phyloP scores from a whole-genome alignment of 148 eudicot species.

The Drosera capensis region DNA sequence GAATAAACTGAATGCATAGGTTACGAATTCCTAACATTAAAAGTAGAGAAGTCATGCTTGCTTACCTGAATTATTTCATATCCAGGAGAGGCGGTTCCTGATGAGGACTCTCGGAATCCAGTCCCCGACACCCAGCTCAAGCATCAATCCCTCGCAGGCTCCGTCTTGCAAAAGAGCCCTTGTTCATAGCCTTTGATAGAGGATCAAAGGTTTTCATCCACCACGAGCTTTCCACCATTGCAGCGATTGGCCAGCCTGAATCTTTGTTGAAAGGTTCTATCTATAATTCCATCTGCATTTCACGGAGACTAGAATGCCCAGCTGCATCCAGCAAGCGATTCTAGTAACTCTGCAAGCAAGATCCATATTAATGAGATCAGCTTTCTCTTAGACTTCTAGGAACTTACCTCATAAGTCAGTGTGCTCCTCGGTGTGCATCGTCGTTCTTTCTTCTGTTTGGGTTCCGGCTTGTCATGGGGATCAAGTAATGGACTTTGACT shows the following conservation, averaged over 20 bases:
- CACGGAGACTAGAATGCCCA: conserved; percentile 18
- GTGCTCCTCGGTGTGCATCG: too few species aligned
- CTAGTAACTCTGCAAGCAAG: too few species aligned
- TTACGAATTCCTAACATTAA: background rate
- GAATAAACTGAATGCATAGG: background rate
- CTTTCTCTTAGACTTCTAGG: too few species aligned
- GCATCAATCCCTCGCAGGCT: conserved; percentile 36
- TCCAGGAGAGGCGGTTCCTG: conserved; percentile 90
- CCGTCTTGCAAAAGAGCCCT: conserved; percentile 89
- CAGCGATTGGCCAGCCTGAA: conserved; percentile 59
- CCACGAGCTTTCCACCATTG: conserved; percentile 9
- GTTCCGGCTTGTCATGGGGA: too few species aligned
- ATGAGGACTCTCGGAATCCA: conserved; percentile 77
- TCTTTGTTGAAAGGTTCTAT: conserved; percentile 42
- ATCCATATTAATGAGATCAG: too few species aligned
- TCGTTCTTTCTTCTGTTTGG: too few species aligned
- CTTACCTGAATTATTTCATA: too few species aligned
- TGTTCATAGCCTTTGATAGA: conserved; percentile 62
- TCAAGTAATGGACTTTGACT: too few species aligned
- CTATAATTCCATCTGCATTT: conserved; percentile 42
- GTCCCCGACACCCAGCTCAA: conserved; percentile 30
- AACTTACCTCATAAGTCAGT: too few species aligned
- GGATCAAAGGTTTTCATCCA: background rate
- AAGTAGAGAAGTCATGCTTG: background rate
- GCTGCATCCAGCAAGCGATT: conserved; percentile 17